Evolutionary conservation across 1,284 basidiomycete species (phyloP).

Genomic region (Marasmius sp.): DNA sequence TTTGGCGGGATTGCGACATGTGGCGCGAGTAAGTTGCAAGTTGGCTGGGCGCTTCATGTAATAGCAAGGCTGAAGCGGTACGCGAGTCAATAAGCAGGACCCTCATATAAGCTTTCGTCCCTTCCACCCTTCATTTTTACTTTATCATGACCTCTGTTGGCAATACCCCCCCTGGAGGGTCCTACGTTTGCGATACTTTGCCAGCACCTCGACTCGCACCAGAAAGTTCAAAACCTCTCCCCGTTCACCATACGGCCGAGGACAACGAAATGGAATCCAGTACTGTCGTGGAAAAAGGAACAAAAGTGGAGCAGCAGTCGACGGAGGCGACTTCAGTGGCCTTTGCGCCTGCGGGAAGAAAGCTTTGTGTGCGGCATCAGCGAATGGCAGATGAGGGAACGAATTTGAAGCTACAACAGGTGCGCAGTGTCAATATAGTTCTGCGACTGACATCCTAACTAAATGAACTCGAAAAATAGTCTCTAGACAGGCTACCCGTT

Average conservation of each 20-base stretch:
- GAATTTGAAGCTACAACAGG: conserved; percentile 91
- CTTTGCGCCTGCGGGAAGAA: conserved; percentile 51
- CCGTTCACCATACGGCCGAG: conserved; percentile 2
- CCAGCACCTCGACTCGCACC: conserved; percentile 55
- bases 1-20: too few relatives aligned
- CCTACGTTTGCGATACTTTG: conserved; percentile 71
- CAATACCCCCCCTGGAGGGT: conserved; percentile 21
- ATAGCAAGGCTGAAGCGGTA: too few relatives aligned
- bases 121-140: conserved; percentile 16
- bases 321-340: conserved; percentile 18
- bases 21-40: too few relatives aligned
- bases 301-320: conserved; percentile 7
- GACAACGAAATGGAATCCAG: background rate
- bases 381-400: conserved; percentile 97
- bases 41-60: too few relatives aligned
- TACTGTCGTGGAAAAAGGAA: background rate
- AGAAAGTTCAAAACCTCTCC: conserved; percentile 16
- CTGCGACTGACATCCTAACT: background rate
- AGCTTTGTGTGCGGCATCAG: conserved; percentile 90
- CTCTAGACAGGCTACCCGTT: conserved; percentile 89
- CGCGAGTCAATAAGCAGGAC: background rate
- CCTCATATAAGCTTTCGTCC: background rate
- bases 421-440: conserved; percentile 28
- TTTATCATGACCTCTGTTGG: conserved; percentile 20
- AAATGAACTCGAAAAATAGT: conserved; percentile 46